Evolutionary conservation across 345 rosid genomes (phyloP).

Genomic region (Cardamine occulta): DNA sequence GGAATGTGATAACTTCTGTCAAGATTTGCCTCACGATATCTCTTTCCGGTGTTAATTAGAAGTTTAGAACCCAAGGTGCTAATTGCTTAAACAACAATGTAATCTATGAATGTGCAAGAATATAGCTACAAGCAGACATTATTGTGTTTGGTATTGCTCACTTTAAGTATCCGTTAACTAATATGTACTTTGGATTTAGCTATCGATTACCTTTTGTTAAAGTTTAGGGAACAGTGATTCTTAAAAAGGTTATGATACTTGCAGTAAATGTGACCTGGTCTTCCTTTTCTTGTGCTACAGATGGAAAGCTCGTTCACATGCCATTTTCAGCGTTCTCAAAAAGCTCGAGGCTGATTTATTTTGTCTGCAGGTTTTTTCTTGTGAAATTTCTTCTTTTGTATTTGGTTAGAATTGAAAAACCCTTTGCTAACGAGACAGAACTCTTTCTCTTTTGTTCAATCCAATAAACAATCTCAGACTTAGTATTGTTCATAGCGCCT

Average conservation of each 20-base stretch:
- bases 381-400: not conserved
- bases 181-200: conserved; percentile 2
- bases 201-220: not conserved
- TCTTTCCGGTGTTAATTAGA: not conserved
- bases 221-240: conserved; percentile 1
- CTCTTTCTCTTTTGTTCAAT: not conserved
- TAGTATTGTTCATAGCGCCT: not conserved
- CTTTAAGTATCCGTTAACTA: not conserved
- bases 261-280: conserved; percentile 6
- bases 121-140: not conserved
- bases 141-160: conserved; percentile 6
- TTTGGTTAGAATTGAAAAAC: not conserved
- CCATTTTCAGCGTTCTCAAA: conserved; percentile 64
- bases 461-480: not conserved
- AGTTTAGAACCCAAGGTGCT: not conserved
- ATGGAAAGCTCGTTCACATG: conserved; percentile 88
- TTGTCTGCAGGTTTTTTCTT: conserved; percentile 72
- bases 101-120: not conserved
- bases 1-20: not conserved
- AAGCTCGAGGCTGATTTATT: conserved; percentile 71
- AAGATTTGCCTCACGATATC: not conserved
- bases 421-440: not conserved
- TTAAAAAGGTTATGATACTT: not conserved
- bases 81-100: not conserved
- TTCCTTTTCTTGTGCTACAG: conserved; percentile 46